phyloP scores from a whole-genome alignment of 2,329 filamentous ascomycete species.

The Ophioceras dolichostomum region DNA sequence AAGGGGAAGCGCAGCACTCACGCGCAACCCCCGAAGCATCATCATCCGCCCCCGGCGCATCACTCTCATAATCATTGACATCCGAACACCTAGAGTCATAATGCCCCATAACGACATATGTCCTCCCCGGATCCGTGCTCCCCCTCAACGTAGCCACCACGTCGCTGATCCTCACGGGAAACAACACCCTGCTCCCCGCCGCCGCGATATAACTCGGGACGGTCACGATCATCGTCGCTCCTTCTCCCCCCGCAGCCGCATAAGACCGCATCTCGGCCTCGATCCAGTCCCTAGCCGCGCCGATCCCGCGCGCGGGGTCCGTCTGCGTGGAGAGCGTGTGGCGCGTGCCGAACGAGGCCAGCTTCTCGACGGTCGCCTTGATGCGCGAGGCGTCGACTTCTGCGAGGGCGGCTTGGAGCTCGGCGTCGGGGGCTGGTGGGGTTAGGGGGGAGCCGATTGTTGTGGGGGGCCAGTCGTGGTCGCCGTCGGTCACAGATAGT shows the following conservation, averaged over 20 bases:
- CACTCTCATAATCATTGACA: slow-evolving; percentile 33
- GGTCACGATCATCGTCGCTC: slow-evolving; percentile 36
- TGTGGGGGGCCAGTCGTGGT: slow-evolving; percentile 9
- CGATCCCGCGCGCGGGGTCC: slow-evolving; percentile 64
- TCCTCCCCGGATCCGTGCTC: slow-evolving; percentile 29
- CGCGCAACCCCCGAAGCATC: slow-evolving; percentile 30
- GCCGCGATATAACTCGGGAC: slow-evolving; percentile 38
- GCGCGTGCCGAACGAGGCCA: slow-evolving; percentile 43
- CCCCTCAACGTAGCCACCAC: slow-evolving; percentile 39
- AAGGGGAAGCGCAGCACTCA: not conserved
- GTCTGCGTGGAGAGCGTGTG: slow-evolving; percentile 53
- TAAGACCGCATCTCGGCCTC: slow-evolving; percentile 33
- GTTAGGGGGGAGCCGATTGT: slow-evolving; percentile 8
- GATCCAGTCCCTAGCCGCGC: slow-evolving; percentile 45
- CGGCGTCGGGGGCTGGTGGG: slow-evolving; percentile 11
- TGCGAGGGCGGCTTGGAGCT: slow-evolving; percentile 12
- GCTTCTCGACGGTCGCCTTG: slow-evolving; percentile 35
- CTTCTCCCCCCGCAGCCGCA: slow-evolving; percentile 33
- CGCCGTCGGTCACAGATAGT: not conserved
- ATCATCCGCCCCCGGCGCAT: slow-evolving; percentile 45
- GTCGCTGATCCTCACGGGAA: slow-evolving; percentile 39
- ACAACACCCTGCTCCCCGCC: slow-evolving; percentile 30
- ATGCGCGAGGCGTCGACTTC: slow-evolving; percentile 27
- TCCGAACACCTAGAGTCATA: slow-evolving; percentile 41
- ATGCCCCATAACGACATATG: slow-evolving; percentile 42